Evolutionary conservation across 305 asterid genomes (phyloP), one percentile per base, ranked within the genome.

Genomic region (Solanum hybrid): DNA sequence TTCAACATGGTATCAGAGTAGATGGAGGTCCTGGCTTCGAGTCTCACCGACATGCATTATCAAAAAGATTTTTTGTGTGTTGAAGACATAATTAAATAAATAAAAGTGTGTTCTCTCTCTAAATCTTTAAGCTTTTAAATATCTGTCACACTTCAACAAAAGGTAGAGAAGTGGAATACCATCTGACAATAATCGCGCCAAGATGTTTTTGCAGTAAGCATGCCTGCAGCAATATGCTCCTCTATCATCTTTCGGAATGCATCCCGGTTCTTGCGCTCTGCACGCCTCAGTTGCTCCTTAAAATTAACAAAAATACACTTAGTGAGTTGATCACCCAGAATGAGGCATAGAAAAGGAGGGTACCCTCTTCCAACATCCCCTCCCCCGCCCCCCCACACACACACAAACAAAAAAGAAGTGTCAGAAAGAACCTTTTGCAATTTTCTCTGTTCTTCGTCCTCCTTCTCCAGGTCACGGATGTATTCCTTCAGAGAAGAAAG

Each of bases 221-320:
- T 92, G 88, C 99, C 99, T 40, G 90, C 94, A 92, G 97, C 94
- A 87, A 95, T 92, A 94, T 97, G 98, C 86, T 94, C 98, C 89
- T 95, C 99, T 98, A 97, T 90, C 97, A 97, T 93, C 91, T 90
- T 92, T 90, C 98, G 98, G 91, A 95, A 97, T 37, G 96, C 96
- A 94, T 97, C 99, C 82, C 99, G 98, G 91, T 95, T 96, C 92
- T 94, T 95, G 86, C 99, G 99, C 91, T 97, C 99, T 87, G 93
- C 93, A 32, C 98, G 96, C 91, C 95, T 95, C 93, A 95, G 78
- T 93, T 94, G 97, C 90, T 97, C 99, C 99, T 96, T 72, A 87
- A 75, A 89, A 91, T 88, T 12, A 77, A 90, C 79, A 87, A 72
- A 88, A 84, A 31, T 16, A 86, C 16, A 38, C 71, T 90, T 71